These are phyloP conservation scores for Trichomonas gallinae DNA, from an alignment of 208 protist species.

Conservation along the genomic window DNA sequence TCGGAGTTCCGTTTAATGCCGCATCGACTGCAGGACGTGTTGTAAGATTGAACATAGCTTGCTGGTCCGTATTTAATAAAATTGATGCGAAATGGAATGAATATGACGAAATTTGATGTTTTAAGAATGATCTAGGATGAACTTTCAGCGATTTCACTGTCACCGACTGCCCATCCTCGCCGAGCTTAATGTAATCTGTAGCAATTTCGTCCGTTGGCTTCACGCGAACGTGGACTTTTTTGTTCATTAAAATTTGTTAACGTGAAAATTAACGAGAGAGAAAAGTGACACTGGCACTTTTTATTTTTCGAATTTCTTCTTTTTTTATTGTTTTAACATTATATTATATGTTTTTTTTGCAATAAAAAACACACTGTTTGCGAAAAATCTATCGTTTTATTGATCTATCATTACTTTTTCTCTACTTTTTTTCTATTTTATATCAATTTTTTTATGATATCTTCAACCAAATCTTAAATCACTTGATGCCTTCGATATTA, in stretches of 20 bases:
- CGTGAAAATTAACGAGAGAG: neutral
- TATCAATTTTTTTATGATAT: too few relatives aligned
- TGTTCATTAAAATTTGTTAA: too few relatives aligned
- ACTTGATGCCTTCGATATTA: too few relatives aligned
- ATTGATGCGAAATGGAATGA: neutral
- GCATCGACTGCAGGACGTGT: neutral
- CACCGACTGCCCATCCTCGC: neutral
- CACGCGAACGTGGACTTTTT: neutral
- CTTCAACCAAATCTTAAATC: too few relatives aligned
- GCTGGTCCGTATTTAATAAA: neutral
- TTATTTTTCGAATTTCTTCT: too few relatives aligned
- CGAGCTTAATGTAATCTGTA: neutral
- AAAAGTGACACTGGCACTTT: neutral
- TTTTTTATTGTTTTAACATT: too few relatives aligned
- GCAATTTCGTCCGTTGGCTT: neutral
- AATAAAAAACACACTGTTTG: too few relatives aligned
- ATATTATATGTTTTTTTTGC: too few relatives aligned
- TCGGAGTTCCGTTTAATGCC: neutral
- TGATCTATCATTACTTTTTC: too few relatives aligned
- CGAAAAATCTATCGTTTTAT: too few relatives aligned
- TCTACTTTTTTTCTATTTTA: too few relatives aligned
- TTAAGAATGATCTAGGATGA: neutral
- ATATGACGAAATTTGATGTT: constrained; percentile 19
- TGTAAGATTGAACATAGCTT: neutral
- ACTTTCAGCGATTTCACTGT: constrained; percentile 2